phyloP scores from a whole-genome alignment of 106 monocot genomes.

The Acorus gramineus region DNA sequence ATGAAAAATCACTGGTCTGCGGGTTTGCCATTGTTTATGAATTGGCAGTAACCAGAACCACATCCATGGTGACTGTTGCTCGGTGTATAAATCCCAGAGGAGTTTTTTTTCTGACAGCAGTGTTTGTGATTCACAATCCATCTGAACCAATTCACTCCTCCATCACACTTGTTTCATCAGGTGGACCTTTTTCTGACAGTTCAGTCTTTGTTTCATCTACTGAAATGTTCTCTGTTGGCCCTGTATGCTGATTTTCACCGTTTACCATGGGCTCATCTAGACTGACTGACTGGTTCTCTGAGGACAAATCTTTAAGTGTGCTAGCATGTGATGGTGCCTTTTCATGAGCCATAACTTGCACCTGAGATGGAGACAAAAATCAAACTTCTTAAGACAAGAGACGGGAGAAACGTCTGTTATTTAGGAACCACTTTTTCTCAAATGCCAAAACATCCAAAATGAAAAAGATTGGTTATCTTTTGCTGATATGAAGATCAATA shows the following conservation, averaged over 20 bases:
- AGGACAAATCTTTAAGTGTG: constrained; percentile 7
- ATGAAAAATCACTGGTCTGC: too few relatives aligned
- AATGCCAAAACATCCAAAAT: not conserved
- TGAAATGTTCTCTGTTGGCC: not conserved
- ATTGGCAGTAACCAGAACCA: too few relatives aligned
- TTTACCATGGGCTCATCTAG: constrained; percentile 18
- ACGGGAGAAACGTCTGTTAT: too few relatives aligned
- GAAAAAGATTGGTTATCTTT: not conserved
- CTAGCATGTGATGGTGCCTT: constrained; percentile 10
- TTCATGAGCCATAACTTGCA: constrained; percentile 37
- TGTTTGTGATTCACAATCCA: too few relatives aligned
- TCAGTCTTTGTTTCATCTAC: constrained; percentile 4
- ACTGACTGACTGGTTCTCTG: constrained; percentile 14
- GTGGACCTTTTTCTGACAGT: not conserved
- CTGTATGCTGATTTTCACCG: constrained; percentile 8
- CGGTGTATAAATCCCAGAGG: too few relatives aligned
- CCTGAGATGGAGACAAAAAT: constrained; percentile 16
- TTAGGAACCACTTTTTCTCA: not conserved
- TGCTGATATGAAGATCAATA: too few relatives aligned
- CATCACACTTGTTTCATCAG: too few relatives aligned
- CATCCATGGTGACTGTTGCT: too few relatives aligned
- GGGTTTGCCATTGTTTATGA: too few relatives aligned
- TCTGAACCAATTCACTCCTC: too few relatives aligned
- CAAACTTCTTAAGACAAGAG: not conserved
- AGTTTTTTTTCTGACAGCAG: too few relatives aligned